phyloP scores from a whole-genome alignment of 352 stramenopile species.

The Globisporangium rhizosaccharum region DNA sequence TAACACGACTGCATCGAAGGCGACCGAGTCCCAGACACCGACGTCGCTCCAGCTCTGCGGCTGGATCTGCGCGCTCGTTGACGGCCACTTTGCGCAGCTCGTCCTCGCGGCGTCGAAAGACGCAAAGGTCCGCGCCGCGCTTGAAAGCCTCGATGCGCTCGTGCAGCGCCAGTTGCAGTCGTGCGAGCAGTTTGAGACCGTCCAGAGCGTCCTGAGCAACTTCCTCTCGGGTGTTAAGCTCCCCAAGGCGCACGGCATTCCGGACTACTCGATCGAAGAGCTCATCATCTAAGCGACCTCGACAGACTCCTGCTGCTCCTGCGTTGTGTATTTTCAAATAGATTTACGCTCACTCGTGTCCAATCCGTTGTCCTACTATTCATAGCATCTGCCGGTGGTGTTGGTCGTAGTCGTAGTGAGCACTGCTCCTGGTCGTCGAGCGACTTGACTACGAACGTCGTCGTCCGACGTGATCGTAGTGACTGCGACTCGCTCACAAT shows the following conservation, averaged over 20 bases:
- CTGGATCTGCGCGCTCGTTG: conserved; percentile 73
- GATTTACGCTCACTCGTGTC: too few relatives aligned
- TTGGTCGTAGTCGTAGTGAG: too few relatives aligned
- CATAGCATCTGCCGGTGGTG: too few relatives aligned
- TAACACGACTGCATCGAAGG: conserved; percentile 7
- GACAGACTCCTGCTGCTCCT: too few relatives aligned
- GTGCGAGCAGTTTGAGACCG: conserved; percentile 56
- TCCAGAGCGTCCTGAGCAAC: conserved; percentile 75
- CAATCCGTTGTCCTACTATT: too few relatives aligned
- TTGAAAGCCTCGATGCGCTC: conserved; percentile 51
- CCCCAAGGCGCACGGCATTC: conserved; percentile 50
- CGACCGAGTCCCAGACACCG: conserved; percentile 23
- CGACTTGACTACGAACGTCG: conserved; percentile 1
- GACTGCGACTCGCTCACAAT: neutral
- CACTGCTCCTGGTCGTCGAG: too few relatives aligned
- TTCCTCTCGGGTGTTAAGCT: conserved; percentile 70
- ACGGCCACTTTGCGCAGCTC: conserved; percentile 63
- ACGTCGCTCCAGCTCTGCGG: conserved; percentile 43
- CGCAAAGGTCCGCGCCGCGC: conserved; percentile 22
- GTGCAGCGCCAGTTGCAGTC: conserved; percentile 48
- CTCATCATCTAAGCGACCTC: conserved; percentile 37
- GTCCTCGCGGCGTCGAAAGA: conserved; percentile 56
- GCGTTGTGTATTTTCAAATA: too few relatives aligned
- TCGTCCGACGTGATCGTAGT: neutral
- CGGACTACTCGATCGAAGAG: conserved; percentile 79